Conservation (phyloP, 179 eudicot species). For the Patellifolia procumbens region DNA sequence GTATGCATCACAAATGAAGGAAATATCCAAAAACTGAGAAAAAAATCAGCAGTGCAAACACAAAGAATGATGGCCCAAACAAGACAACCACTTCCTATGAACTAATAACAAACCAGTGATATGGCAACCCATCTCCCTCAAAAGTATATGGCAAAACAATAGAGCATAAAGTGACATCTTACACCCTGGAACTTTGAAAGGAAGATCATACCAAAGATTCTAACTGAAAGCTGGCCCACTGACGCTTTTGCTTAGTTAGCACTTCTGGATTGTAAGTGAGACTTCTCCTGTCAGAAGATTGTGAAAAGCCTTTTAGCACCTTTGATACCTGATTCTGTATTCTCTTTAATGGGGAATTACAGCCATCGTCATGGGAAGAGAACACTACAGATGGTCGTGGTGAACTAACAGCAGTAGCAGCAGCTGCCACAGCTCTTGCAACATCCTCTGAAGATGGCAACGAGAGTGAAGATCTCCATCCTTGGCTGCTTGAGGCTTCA, state of each 20-base stretch:
- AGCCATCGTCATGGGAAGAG: slow-evolving; percentile 64
- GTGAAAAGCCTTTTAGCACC: slow-evolving; percentile 79
- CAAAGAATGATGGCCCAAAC: background rate
- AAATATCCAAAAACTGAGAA: background rate
- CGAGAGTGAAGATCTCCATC: slow-evolving; percentile 63
- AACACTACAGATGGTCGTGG: slow-evolving; percentile 77
- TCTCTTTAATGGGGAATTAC: slow-evolving; percentile 63
- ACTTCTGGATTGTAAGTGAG: slow-evolving; percentile 80
- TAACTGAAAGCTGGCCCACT: slow-evolving; percentile 92
- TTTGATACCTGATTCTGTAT: slow-evolving; percentile 67
- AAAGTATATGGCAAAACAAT: background rate
- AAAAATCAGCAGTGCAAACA: background rate
- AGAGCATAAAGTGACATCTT: background rate
- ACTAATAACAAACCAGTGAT: background rate
- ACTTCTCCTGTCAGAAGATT: slow-evolving; percentile 62
- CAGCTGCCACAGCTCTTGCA: slow-evolving; percentile 81
- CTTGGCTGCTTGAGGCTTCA: slow-evolving; percentile 59
- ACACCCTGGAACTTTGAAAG: slow-evolving; percentile 1
- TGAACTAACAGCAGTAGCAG: slow-evolving; percentile 64
- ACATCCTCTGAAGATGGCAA: slow-evolving; percentile 82
- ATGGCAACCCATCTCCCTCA: background rate
- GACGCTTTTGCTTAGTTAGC: slow-evolving; percentile 93
- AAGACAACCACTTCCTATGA: slow-evolving; percentile 2
- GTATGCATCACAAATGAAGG: slow-evolving; percentile 4
- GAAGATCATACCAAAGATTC: slow-evolving; percentile 66